These are phyloP conservation scores for Gossypium turneri DNA, from an alignment of 345 rosid species.

Conservation along the genomic window DNA sequence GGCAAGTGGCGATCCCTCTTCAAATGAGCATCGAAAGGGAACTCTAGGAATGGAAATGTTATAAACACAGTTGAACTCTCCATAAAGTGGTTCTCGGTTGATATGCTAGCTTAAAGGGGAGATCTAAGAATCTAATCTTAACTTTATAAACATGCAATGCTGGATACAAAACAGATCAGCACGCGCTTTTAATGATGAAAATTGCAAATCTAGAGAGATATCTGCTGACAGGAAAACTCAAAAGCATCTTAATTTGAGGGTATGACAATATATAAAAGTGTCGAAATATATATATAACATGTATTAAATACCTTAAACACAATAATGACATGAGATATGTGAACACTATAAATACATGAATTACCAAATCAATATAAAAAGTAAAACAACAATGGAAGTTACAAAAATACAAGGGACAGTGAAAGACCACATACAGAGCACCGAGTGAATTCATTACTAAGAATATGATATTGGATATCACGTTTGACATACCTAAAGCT, in stretches of 20 bases:
- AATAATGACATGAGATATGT: not conserved
- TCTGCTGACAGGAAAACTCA: not conserved
- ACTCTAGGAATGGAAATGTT: not conserved
- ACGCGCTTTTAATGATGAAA: not conserved
- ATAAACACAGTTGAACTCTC: not conserved
- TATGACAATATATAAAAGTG: not conserved
- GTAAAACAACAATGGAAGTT: too few species aligned
- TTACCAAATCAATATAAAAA: too few species aligned
- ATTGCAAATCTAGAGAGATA: not conserved
- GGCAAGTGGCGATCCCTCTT: not conserved
- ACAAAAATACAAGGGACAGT: too few species aligned
- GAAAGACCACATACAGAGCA: not conserved
- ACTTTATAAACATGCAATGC: not conserved
- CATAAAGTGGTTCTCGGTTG: not conserved
- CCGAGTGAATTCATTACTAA: not conserved
- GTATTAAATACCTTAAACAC: not conserved
- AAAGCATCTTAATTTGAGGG: not conserved
- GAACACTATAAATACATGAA: too few species aligned
- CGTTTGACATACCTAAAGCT: not conserved
- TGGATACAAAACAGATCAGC: conserved; percentile 1
- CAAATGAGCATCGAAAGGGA: not conserved
- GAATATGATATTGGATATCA: not conserved
- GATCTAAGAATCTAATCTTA: conserved; percentile 3
- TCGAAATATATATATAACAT: not conserved
- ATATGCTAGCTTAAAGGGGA: conserved; percentile 3